Percentiles rank a stretch among this genome's conserved stretches.
Conservation (phyloP, 2,329 filamentous ascomycete genomes). For the Calonectria leucothoes region DNA sequence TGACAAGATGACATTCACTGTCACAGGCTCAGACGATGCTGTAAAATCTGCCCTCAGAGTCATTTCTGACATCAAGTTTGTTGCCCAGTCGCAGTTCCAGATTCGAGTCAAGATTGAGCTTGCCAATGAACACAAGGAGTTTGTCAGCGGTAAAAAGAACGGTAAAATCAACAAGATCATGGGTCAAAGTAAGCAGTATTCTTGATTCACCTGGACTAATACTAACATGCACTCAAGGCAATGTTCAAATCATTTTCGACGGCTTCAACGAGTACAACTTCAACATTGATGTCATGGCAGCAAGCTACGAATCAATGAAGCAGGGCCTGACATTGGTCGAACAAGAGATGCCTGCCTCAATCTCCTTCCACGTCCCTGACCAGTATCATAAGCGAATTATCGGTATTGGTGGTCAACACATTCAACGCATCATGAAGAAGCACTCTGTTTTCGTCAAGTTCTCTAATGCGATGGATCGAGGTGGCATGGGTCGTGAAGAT, state of each 20-base stretch:
- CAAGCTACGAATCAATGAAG: constrained; percentile 93
- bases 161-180: constrained; percentile 99
- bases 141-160: constrained; percentile 99
- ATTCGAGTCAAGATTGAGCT: constrained; percentile 99
- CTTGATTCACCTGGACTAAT: not conserved
- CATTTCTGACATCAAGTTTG: constrained; percentile 90
- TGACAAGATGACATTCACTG: constrained; percentile 92
- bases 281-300: constrained; percentile 96
- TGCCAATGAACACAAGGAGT: constrained; percentile 99
- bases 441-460: constrained; percentile 99
- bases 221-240: constrained; percentile 63
- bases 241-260: constrained; percentile 98
- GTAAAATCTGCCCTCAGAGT: constrained; percentile 96
- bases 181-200: constrained; percentile 78
- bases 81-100: constrained; percentile 87
- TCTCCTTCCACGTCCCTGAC: constrained; percentile 98
- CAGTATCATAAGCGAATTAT: constrained; percentile 99
- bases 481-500: constrained; percentile 88
- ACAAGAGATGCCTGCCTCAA: constrained; percentile 98
- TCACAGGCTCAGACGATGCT: constrained; percentile 95
- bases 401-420: constrained; percentile 97
- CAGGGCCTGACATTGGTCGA: constrained; percentile 93
- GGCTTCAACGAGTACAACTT: constrained; percentile 99
- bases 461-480: constrained; percentile 98
- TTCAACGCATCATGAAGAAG: constrained; percentile 99